Evolutionary conservation across 768 basidiomycete species (phyloP).

Genomic region (Hortiboletus campestris): DNA sequence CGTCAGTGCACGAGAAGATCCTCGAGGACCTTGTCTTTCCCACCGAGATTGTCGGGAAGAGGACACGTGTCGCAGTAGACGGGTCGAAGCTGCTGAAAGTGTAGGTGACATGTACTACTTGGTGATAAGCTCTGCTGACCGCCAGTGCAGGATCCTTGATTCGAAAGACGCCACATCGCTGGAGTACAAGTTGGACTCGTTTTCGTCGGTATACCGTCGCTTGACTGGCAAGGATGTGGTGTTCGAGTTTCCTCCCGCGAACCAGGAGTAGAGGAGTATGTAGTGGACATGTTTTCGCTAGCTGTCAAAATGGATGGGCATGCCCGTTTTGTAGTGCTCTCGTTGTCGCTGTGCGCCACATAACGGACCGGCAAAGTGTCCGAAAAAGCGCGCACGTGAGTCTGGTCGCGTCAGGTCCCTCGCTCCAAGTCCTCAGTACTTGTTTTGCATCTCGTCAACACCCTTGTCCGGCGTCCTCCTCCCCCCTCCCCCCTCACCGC

Average conservation of each 20-base stretch:
- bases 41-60: slow-evolving; percentile 98
- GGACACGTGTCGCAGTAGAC: slow-evolving; percentile 90
- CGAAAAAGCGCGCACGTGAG: slow-evolving; percentile 29
- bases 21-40: slow-evolving; percentile 99
- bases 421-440: too few species aligned
- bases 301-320: slow-evolving; percentile 37
- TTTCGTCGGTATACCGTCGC: slow-evolving; percentile 94
- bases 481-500: slow-evolving; percentile 40
- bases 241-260: slow-evolving; percentile 84
- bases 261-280: slow-evolving; percentile 56
- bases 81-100: slow-evolving; percentile 97
- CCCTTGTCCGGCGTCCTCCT: slow-evolving; percentile 27
- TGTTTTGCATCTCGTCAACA: slow-evolving; percentile 29
- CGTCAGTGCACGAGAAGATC: slow-evolving; percentile 96
- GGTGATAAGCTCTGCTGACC: slow-evolving; percentile 15
- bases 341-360: slow-evolving; percentile 15
- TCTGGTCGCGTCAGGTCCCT: slow-evolving; percentile 29
- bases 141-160: slow-evolving; percentile 78
- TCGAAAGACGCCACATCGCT: slow-evolving; percentile 96
- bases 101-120: slow-evolving; percentile 52
- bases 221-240: slow-evolving; percentile 97
- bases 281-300: slow-evolving; percentile 33
- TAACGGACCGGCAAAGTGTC: slow-evolving; percentile 13
- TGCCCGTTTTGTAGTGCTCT: slow-evolving; percentile 32
- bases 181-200: slow-evolving; percentile 99